Evolutionary conservation across 2,329 filamentous ascomycete species (phyloP), one percentile per base, ranked within the genome.

Genomic region (Sordariomycetes sp.): DNA sequence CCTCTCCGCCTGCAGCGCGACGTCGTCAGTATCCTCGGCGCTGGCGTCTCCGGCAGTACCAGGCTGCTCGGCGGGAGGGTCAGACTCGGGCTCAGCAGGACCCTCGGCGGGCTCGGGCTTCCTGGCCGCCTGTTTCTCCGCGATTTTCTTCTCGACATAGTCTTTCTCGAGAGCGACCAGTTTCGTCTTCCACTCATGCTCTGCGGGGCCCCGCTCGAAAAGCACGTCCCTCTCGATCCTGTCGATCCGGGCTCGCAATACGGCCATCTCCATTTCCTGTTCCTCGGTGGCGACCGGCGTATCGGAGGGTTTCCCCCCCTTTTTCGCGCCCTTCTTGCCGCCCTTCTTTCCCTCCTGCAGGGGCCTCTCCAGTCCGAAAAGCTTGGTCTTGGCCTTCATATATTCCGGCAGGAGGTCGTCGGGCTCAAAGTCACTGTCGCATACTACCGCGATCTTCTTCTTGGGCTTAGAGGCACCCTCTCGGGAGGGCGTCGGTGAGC

Each of bases 141-240:
- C 28, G 28, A 32, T 32, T 32, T 75, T 79, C 17, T 68, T 66
- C n/a, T 71, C 72, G 2, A 81, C 74, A 51, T 80, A 76, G 58
- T 86, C 80, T 63, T 79, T 83, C 62, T 87, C 81, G 13, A 91
- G 66, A 24, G 76, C 70, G 36, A 83, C 76, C 45, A 76, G 77
- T 59, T 78, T 78, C 6, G 72, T 68, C 59, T 76, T 79, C 88
- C 87, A 91, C 63, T 79, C 73, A 59, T 80, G 73, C 58, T 88
- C 81, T 4, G 86, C 87, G 36, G 79, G 68, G 52, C 77, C 74
- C 58, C 77, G 79, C 65, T 92, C 87, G 64, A 91, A 90, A 2
- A 92, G 72, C 17, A 90, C 76, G 65, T 92, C 88, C 28, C 82
- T 86, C 64, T 94, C 86, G 50, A 96, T 89, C 60, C 80, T 81